Evolutionary conservation across 2,329 filamentous ascomycete species (phyloP).

Genomic region (Xylariaceae sp.): DNA sequence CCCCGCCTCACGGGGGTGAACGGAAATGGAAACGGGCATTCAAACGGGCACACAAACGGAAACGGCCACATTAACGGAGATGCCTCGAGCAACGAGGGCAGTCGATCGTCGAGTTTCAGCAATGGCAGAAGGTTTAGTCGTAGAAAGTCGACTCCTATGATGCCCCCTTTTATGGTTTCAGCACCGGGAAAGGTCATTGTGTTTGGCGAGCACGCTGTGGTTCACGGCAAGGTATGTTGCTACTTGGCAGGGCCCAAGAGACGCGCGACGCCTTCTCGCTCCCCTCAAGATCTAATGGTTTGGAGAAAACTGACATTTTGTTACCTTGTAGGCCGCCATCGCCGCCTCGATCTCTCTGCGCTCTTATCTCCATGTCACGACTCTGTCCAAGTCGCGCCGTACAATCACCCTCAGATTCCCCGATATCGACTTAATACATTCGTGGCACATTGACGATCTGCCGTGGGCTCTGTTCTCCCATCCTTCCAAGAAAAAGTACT

Average conservation of each 20-base stretch:
- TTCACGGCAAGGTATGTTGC: slow-evolving; percentile 75
- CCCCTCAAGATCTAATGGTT: background rate
- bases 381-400: slow-evolving; percentile 84
- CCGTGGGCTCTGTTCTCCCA: slow-evolving; percentile 81
- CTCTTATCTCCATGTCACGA: slow-evolving; percentile 93
- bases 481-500: slow-evolving; percentile 84
- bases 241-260: background rate
- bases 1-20: slow-evolving; percentile 26
- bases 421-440: slow-evolving; percentile 83
- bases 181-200: slow-evolving; percentile 98
- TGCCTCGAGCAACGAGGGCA: slow-evolving; percentile 32
- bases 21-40: background rate
- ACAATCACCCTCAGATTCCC: slow-evolving; percentile 85
- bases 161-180: slow-evolving; percentile 95
- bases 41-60: no score
- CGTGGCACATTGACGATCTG: slow-evolving; percentile 88
- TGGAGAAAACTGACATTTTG: slow-evolving; percentile 2
- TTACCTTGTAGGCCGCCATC: slow-evolving; percentile 64
- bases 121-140: slow-evolving; percentile 42
- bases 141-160: slow-evolving; percentile 60
- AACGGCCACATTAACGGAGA: slow-evolving; percentile 26
- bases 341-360: slow-evolving; percentile 91
- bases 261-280: background rate
- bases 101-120: slow-evolving; percentile 27
- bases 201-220: slow-evolving; percentile 96